These are phyloP conservation scores for Debaryomycetaceae sp. DNA, from an alignment of 1,139 yeast species.

Conservation along the genomic window DNA sequence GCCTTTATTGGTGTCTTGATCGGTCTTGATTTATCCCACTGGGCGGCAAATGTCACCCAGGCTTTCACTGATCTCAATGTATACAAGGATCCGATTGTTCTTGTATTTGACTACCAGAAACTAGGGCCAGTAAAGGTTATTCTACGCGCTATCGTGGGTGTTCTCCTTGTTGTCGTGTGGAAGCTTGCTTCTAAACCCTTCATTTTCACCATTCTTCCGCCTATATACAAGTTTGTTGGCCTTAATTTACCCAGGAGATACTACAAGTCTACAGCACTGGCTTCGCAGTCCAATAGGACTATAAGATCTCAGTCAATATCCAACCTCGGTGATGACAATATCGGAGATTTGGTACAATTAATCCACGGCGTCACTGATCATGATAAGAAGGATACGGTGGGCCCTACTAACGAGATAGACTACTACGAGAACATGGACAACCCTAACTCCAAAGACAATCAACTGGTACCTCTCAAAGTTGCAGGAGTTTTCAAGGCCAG, in stretches of 20 bases:
- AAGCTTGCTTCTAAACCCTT: conserved; percentile 63
- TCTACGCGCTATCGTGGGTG: conserved; percentile 55
- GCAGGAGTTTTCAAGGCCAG: conserved; percentile 51
- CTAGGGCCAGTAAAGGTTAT: conserved; percentile 41
- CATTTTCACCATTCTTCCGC: conserved; percentile 48
- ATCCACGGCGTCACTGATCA: conserved; percentile 28
- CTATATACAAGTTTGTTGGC: conserved; percentile 43
- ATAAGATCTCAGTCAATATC: conserved; percentile 41
- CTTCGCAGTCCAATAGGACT: conserved; percentile 30
- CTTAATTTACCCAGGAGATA: conserved; percentile 41
- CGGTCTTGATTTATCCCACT: conserved; percentile 64
- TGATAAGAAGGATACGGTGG: conserved; percentile 26
- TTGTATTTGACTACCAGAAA: conserved; percentile 37
- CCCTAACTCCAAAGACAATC: conserved; percentile 10
- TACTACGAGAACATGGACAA: conserved; percentile 42
- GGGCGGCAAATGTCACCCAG: conserved; percentile 29
- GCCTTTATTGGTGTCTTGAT: conserved; percentile 88
- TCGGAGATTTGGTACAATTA: conserved; percentile 35
- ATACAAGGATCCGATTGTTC: conserved; percentile 27
- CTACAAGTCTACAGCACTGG: conserved; percentile 39
- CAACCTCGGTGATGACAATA: conserved; percentile 32
- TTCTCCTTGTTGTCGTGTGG: conserved; percentile 63
- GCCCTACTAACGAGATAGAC: conserved; percentile 42
- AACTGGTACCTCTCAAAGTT: conserved; percentile 8
- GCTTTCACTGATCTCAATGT: conserved; percentile 17